Evolutionary conservation across 2,329 filamentous ascomycete species (phyloP).

Genomic region (Fusarium virguliforme): DNA sequence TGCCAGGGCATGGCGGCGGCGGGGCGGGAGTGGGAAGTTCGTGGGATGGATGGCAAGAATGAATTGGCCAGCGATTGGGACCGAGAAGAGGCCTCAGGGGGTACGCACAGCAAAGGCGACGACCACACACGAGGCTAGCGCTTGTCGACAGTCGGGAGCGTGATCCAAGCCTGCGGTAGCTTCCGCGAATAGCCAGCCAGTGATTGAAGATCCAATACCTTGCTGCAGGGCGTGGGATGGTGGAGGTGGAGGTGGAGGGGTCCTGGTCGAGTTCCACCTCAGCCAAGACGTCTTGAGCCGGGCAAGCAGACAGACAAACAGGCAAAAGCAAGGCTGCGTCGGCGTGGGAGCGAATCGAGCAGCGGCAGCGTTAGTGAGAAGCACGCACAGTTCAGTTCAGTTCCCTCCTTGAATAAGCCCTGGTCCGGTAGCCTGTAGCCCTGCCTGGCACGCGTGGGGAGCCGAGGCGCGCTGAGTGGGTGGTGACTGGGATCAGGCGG

Average conservation of each 20-base stretch:
- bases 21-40: constrained; percentile 37
- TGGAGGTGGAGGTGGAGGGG: constrained; percentile 7
- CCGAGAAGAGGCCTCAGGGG: constrained; percentile 9
- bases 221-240: constrained; percentile 7
- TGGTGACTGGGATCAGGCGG: constrained; percentile 34
- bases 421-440: constrained; percentile 26
- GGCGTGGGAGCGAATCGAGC: constrained; percentile 27
- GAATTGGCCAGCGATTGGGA: constrained; percentile 1
- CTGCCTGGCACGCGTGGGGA: constrained; percentile 40
- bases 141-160: constrained; percentile 23
- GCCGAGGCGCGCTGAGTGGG: constrained; percentile 38
- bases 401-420: neutral
- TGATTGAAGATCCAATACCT: constrained; percentile 7
- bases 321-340: constrained; percentile 39
- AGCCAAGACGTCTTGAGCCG: constrained; percentile 8
- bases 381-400: too few relatives aligned
- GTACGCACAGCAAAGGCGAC: neutral
- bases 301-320: constrained; percentile 8
- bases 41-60: constrained; percentile 14
- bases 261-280: constrained; percentile 12
- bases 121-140: constrained; percentile 17
- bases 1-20: constrained; percentile 54
- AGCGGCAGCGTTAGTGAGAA: constrained; percentile 3
- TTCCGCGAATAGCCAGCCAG: neutral
- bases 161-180: constrained; percentile 26